Evolutionary conservation across 176 grass and related monocot species (phyloP).

Genomic region (Musa troglodytarum): DNA sequence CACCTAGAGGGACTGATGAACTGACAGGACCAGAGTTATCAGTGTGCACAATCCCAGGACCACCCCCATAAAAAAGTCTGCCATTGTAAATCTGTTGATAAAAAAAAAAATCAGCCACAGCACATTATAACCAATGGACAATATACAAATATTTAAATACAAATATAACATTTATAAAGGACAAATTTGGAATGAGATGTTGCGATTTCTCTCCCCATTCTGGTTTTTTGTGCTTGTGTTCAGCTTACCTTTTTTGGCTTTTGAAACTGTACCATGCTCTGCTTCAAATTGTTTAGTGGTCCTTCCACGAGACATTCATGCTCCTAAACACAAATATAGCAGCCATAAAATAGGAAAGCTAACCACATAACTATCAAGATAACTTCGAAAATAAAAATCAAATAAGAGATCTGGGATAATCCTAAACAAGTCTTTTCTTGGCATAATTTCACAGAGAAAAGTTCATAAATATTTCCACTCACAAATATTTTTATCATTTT

Average conservation of each 20-base stretch:
- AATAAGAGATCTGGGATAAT: neutral
- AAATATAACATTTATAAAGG: neutral
- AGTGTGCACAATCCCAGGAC: conserved; percentile 58
- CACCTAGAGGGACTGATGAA: conserved; percentile 34
- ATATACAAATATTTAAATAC: neutral
- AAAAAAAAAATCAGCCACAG: conserved; percentile 9
- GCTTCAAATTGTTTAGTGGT: conserved; percentile 93
- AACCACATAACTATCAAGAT: neutral
- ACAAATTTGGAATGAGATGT: too few species aligned
- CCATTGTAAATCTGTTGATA: conserved; percentile 74
- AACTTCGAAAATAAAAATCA: neutral
- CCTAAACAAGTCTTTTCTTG: neutral
- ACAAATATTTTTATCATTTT: neutral
- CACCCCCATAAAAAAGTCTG: conserved; percentile 78
- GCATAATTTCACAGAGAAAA: neutral
- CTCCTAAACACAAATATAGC: conserved; percentile 47
- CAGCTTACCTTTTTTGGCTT: conserved; percentile 86
- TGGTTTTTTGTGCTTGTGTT: neutral
- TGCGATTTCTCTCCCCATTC: neutral
- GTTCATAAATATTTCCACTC: neutral
- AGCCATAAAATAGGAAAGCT: neutral
- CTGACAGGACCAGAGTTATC: conserved; percentile 41
- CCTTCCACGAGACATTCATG: conserved; percentile 99
- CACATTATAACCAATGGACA: neutral
- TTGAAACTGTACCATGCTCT: conserved; percentile 99